These are phyloP conservation scores for Bipolaris oryzae DNA, from an alignment of 2,329 filamentous ascomycete genomes.

Conservation along the genomic window DNA sequence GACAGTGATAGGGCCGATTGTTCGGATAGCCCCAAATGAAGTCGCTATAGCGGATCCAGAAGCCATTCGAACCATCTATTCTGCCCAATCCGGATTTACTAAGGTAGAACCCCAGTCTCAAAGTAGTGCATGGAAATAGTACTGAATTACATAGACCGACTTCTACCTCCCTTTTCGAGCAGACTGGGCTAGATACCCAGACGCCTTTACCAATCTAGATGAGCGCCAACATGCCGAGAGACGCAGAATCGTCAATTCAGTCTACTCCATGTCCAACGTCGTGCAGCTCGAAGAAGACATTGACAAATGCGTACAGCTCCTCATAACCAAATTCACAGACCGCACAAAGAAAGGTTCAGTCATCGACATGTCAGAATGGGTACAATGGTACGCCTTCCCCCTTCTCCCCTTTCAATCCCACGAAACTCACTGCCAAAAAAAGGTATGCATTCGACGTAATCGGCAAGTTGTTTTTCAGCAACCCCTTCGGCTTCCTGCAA, in stretches of 20 bases:
- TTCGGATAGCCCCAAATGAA: constrained; percentile 14
- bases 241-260: constrained; percentile 9
- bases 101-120: not conserved
- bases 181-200: constrained; percentile 5
- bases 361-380: constrained; percentile 3
- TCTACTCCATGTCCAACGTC: constrained; percentile 15
- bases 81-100: not conserved
- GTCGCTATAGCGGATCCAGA: constrained; percentile 11
- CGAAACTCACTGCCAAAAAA: not conserved
- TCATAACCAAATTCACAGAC: not conserved
- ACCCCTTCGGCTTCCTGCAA: constrained; percentile 9
- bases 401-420: no score
- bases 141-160: not conserved
- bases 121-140: rapidly evolving
- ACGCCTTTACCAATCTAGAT: constrained; percentile 9
- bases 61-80: constrained; percentile 6
- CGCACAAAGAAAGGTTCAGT: not conserved
- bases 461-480: constrained; percentile 15
- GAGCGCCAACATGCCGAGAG: constrained; percentile 7
- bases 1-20: not conserved
- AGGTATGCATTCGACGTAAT: constrained; percentile 18
- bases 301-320: not conserved
- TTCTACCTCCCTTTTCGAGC: constrained; percentile 11
- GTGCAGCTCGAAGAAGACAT: constrained; percentile 2
- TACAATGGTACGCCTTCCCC: not conserved